A percentile compares a stretch with the other conserved stretches of the same genome.
Evolutionary conservation across 192 early-diverging fungal species (phyloP).

Genomic region (Umbelopsis ramanniana): DNA sequence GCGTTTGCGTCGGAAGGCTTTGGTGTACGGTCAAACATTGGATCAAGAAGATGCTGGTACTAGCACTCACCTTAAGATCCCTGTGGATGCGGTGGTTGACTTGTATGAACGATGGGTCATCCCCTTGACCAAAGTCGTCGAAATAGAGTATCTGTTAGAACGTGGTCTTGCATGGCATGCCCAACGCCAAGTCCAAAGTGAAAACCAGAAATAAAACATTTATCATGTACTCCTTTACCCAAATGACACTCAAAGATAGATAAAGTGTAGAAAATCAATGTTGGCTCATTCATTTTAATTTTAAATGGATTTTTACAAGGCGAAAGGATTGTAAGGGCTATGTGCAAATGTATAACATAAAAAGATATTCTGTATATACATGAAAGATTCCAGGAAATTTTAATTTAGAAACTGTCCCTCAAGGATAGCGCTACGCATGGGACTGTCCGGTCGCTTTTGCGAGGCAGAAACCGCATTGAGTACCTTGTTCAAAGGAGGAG

Average conservation of each 20-base stretch:
- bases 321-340: neutral
- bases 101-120: constrained; percentile 97
- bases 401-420: constrained; percentile 10
- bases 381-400: neutral
- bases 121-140: constrained; percentile 95
- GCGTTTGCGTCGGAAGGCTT: constrained; percentile 85
- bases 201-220: neutral
- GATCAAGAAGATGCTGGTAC: constrained; percentile 41
- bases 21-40: constrained; percentile 87
- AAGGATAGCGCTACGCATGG: constrained; percentile 7
- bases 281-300: neutral
- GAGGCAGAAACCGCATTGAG: neutral
- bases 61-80: constrained; percentile 58
- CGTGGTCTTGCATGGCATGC: constrained; percentile 43
- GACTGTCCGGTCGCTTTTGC: constrained; percentile 1
- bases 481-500: constrained; percentile 9
- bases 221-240: neutral
- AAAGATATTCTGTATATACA: too few species aligned
- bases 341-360: too few species aligned
- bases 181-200: neutral
- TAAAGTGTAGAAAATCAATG: too few species aligned
- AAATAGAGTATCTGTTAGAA: constrained; percentile 89
- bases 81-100: constrained; percentile 82
- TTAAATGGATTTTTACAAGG: neutral
- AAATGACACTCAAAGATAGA: too few species aligned